Evolutionary conservation across 2,329 filamentous ascomycete genomes (phyloP), one percentile per base, ranked within the genome.

Genomic region (Fusarium sp.): DNA sequence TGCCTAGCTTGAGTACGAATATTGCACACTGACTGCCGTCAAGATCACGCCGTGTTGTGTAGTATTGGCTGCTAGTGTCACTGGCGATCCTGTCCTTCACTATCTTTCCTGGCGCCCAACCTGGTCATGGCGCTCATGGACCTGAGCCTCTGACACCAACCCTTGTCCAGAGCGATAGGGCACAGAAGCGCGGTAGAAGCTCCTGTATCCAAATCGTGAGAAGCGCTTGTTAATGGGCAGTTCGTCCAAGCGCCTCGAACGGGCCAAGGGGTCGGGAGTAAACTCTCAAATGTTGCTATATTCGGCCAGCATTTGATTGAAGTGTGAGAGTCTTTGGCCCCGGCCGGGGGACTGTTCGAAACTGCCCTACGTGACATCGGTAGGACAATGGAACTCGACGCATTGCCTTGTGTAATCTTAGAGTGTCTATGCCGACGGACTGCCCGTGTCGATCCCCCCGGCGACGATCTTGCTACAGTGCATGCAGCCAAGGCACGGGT

Each of bases 271-370:
- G 44, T 64, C 41, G 30, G 65, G 60, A 31, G 51, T 70, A 60
- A 52, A 71, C 63, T 56, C 43, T 57, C 44, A 50, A 48, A 53
- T 56, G 64, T 72, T 75, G 62, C 73, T 75, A 75, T 73, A 72
- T 74, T 64, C 60, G 63, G 73, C 66, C 52, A 51, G 59, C 37
- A n/a, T 31, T 46, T 51, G 43, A 44, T 31, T 28, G 39, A 28
- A 41, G 51, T 31, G 39, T 31, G 39, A 40, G 39, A 68, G 56
- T 61, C 55, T 57, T 53, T 68, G 47, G 68, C 54, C 64, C 68
- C 57, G 52, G 60, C 43, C 46, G 57, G 56, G 48, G 37, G 60
- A 39, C 27, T 41, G 13, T 40, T 54, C 39, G 23, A 46, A 55
- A 30, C 44, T 63, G 39, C 40, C 54, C 63, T 39, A 23, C 30